Conservation (phyloP, 2,329 filamentous ascomycete species). For the Aspergillus uvarum region DNA sequence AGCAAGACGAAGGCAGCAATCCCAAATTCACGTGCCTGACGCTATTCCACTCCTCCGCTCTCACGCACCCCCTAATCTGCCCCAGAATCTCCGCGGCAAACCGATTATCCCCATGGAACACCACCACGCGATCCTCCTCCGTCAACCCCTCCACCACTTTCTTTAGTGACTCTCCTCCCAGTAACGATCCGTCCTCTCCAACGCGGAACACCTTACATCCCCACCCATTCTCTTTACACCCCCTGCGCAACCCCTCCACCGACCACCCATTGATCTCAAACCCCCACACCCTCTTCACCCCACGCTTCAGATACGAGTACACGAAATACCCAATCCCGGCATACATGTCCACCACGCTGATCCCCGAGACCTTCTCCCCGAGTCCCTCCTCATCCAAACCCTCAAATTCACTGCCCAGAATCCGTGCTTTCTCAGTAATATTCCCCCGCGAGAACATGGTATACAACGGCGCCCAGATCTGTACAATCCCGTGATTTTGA, state of each 20-base stretch:
- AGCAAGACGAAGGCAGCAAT: slow-evolving; percentile 53
- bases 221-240: slow-evolving; percentile 70
- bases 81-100: slow-evolving; percentile 49
- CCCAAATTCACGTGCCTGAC: slow-evolving; percentile 61
- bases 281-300: slow-evolving; percentile 68
- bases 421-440: slow-evolving; percentile 78
- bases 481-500: slow-evolving; percentile 74
- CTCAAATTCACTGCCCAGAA: slow-evolving; percentile 53
- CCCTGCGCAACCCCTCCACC: slow-evolving; percentile 76
- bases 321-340: slow-evolving; percentile 93
- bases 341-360: slow-evolving; percentile 71
- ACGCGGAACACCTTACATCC: slow-evolving; percentile 54
- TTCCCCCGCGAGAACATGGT: slow-evolving; percentile 96
- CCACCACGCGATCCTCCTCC: slow-evolving; percentile 58
- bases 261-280: slow-evolving; percentile 93
- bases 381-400: slow-evolving; percentile 31
- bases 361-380: slow-evolving; percentile 24
- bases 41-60: slow-evolving; percentile 32
- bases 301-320: slow-evolving; percentile 74
- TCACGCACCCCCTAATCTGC: slow-evolving; percentile 31
- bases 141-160: slow-evolving; percentile 34
- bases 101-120: slow-evolving; percentile 69
- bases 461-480: slow-evolving; percentile 84
- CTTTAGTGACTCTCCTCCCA: slow-evolving; percentile 16
- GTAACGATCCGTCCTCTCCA: slow-evolving; percentile 35